These are phyloP conservation scores for Talaromyces trachyspermus DNA, from an alignment of 495 filamentous ascomycete species.

Conservation along the genomic window DNA sequence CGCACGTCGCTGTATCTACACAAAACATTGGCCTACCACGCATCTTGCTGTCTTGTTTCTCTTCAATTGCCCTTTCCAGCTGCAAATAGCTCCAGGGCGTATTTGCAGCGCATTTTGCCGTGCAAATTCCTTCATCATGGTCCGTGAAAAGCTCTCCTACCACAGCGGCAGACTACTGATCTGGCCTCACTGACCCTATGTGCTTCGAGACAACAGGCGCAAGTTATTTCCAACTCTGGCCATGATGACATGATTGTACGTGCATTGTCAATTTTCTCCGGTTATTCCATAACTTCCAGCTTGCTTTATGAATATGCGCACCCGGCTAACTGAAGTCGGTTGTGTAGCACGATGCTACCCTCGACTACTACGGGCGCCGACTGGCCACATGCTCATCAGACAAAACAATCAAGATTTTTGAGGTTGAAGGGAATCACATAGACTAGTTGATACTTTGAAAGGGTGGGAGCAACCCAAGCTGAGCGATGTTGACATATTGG, in stretches of 20 bases:
- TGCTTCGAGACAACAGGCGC: slow-evolving; percentile 52
- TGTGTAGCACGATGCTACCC: slow-evolving; percentile 84
- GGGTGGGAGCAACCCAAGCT: slow-evolving; percentile 51
- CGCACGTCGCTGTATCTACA: not conserved
- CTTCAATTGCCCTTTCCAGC: not conserved
- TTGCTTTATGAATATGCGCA: not conserved
- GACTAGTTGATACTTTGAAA: slow-evolving; percentile 86
- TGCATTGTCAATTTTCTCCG: slow-evolving; percentile 13
- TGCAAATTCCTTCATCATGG: not conserved
- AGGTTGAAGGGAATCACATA: slow-evolving; percentile 93
- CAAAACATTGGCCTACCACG: not conserved
- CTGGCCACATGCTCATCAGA: slow-evolving; percentile 97
- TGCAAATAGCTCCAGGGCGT: not conserved
- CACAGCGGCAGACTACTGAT: not conserved
- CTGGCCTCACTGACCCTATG: slow-evolving; percentile 1
- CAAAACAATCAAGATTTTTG: slow-evolving; percentile 98
- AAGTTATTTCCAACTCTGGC: slow-evolving; percentile 82
- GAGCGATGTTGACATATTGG: not conserved
- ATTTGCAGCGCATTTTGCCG: no score
- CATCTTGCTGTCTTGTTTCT: not conserved
- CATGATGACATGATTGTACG: slow-evolving; percentile 99
- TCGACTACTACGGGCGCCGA: slow-evolving; percentile 96
- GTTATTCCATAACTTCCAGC: not conserved
- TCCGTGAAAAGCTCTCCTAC: slow-evolving; percentile 4
- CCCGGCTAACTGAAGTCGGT: slow-evolving; percentile 5